These are phyloP conservation scores for Calycina herbarum DNA, from an alignment of 2,329 filamentous ascomycete species.

Conservation along the genomic window DNA sequence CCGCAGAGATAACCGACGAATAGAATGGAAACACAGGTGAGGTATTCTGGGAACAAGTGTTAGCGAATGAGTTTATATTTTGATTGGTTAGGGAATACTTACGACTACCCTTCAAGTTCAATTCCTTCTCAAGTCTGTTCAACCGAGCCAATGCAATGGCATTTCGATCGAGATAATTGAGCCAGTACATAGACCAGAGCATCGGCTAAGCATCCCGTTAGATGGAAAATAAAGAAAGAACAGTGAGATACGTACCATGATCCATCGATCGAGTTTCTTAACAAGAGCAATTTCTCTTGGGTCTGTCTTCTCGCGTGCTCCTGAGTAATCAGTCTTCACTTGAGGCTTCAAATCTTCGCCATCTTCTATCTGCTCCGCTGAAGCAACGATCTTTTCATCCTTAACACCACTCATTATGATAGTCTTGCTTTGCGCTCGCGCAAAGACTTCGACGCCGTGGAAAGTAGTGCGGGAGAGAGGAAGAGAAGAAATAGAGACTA, in stretches of 20 bases:
- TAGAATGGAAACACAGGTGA: constrained; percentile 11
- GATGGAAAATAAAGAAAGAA: not conserved
- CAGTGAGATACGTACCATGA: constrained; percentile 31
- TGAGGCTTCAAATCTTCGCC: not conserved
- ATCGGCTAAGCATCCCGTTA: constrained; percentile 34
- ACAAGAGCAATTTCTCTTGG: constrained; percentile 41
- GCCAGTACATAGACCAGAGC: constrained; percentile 44
- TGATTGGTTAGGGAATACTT: constrained; percentile 31
- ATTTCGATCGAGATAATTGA: constrained; percentile 41
- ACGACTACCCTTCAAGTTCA: constrained; percentile 42
- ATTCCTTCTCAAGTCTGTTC: constrained; percentile 25
- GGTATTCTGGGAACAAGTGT: not conserved
- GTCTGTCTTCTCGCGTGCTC: constrained; percentile 39
- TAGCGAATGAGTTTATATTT: not conserved
- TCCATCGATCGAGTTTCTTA: constrained; percentile 40
- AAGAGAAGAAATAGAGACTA: not conserved
- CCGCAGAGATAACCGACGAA: constrained; percentile 35
- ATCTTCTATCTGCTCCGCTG: not conserved
- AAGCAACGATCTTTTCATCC: not conserved
- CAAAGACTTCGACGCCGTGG: not conserved
- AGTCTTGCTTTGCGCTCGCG: not conserved
- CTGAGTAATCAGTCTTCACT: constrained; percentile 18
- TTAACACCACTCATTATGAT: not conserved
- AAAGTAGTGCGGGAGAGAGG: not conserved
- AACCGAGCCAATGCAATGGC: constrained; percentile 27